A percentile compares a stretch with the other conserved stretches of the same genome.
phyloP scores from a whole-genome alignment of 495 filamentous ascomycete genomes.

The Trichoderma erinaceum region DNA sequence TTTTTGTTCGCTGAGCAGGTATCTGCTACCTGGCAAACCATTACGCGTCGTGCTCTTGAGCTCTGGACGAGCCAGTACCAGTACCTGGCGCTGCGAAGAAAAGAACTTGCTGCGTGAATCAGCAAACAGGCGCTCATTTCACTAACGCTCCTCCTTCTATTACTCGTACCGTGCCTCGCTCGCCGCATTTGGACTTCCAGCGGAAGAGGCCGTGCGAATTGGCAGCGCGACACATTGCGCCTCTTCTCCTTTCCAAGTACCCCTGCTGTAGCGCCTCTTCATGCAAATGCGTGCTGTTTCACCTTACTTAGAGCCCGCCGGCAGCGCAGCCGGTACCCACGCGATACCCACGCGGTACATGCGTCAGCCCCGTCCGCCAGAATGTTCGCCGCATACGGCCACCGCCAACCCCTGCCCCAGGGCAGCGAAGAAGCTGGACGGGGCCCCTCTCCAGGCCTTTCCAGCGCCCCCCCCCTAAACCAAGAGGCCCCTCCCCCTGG shows the following conservation, averaged over 20 bases:
- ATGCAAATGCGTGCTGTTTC: not conserved
- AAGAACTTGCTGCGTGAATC: no score
- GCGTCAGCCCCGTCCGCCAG: not conserved
- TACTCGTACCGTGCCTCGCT: no score
- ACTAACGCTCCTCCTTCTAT: no score
- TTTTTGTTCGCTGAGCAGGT: not conserved
- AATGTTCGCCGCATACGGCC: not conserved
- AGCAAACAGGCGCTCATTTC: no score
- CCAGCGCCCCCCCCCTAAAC: not conserved
- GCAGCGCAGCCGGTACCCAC: not conserved
- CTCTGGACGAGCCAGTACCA: no score
- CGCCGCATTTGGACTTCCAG: no score
- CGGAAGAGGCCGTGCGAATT: no score
- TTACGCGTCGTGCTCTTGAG: no score
- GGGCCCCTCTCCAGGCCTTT: not conserved
- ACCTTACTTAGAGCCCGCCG: not conserved
- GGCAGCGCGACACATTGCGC: not conserved
- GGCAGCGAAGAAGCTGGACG: constrained; percentile 5
- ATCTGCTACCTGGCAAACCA: not conserved
- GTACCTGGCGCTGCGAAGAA: no score
- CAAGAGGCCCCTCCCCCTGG: not conserved
- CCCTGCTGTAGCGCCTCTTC: not conserved
- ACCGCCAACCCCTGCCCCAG: not conserved
- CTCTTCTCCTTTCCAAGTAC: not conserved
- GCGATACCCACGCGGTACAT: not conserved